Conservation (phyloP, 768 basidiomycete genomes). For the Rhodosporidiobolus odoratus region DNA sequence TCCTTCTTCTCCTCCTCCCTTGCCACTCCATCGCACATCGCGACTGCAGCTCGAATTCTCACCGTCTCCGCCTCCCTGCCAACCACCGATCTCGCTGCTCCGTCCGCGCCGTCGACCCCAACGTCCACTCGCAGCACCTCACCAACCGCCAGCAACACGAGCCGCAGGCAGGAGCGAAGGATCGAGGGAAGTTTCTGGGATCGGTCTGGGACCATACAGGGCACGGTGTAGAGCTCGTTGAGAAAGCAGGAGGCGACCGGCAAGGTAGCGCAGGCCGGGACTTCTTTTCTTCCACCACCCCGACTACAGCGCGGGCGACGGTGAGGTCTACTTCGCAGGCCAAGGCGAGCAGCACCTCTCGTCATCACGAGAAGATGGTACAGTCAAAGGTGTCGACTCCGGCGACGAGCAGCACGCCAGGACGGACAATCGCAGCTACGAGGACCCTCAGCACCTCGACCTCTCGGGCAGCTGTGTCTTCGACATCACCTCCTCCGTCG, state of each 20-base stretch:
- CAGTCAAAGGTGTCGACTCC: too few relatives aligned
- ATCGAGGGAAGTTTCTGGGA: too few relatives aligned
- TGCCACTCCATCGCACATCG: not conserved
- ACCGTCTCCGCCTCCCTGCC: not conserved
- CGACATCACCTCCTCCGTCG: too few relatives aligned
- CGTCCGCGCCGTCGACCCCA: too few relatives aligned
- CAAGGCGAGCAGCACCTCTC: not conserved
- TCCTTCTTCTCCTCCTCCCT: not conserved
- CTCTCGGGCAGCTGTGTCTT: too few relatives aligned
- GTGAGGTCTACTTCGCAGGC: not conserved
- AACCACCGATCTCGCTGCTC: not conserved
- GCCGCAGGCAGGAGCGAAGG: too few relatives aligned
- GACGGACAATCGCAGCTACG: too few relatives aligned
- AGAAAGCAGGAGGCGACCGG: not conserved
- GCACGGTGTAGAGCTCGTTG: not conserved
- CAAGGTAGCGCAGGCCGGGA: not conserved
- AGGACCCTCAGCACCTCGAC: too few relatives aligned
- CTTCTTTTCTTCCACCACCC: not conserved
- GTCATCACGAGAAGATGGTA: not conserved
- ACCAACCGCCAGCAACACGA: too few relatives aligned
- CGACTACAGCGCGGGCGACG: not conserved
- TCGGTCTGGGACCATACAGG: not conserved
- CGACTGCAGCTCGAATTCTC: not conserved
- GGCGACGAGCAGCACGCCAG: too few relatives aligned
- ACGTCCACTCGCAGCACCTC: too few relatives aligned